Base-by-base conservation (phyloP, 352 stramenopile genomes). In the Globisporangium solare region DNA sequence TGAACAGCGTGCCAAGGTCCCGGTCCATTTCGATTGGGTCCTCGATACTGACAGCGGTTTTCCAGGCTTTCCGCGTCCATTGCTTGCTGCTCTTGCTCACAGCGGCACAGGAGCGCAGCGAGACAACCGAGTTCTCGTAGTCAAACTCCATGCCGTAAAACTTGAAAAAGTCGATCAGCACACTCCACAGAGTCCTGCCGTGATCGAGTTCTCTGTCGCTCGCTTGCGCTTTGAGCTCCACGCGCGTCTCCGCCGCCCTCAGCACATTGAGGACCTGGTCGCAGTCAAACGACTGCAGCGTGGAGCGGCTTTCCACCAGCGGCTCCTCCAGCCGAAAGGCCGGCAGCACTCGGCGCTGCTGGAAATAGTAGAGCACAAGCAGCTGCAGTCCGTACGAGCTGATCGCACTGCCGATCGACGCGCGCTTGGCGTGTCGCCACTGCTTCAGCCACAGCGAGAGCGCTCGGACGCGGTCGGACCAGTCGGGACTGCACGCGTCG, bases 141-240 rank as follows among this genome's bases (percentile, higher is more conserved):
- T 91, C 73, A 56, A 94, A 92, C 18, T 84, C 70, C 22, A 70
- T 76, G 40, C 75, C 67, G 57, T 87, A 94, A 55, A 89, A 94
- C 37, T 59, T 51, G 55, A 94, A 92, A 56, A 94, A 94, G 13
- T 70, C 70, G 22, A 72, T 37, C 1, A 88, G 60, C 43, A 88
- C 67, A 21, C 60, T 58, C 58, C 66, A 66, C 61, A 63, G 77
- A 49, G 43, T 53, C 48, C 66, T 42, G 2, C 24, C 51, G 13
- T 5, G 11, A n/a, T n/a, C n/a, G 20, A 41, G 20, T 22, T 57
- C n/a, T n/a, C n/a, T 22, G 7, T 51, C 47, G 20, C 12, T 32
- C 12, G 32, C 22, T 48, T 63, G 39, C 12, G 0, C 12, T 35
- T 32, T 3, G 21, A 35, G 11, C 21, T 13, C 24, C 2, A 18